Conservation (phyloP, 1,284 basidiomycete genomes). For the Coniferiporia weirii region DNA sequence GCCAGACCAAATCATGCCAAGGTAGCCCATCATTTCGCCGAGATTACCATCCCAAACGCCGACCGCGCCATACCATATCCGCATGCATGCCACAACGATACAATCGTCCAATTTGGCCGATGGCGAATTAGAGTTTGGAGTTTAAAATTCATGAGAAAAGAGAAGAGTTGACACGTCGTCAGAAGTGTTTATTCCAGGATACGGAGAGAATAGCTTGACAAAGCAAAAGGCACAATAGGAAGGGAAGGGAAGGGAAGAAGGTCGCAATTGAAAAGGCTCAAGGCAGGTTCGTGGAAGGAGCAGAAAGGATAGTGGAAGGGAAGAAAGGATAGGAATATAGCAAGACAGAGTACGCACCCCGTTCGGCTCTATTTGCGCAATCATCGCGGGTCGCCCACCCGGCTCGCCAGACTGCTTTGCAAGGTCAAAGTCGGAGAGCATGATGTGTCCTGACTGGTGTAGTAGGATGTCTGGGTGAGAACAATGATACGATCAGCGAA, state of each 20-base stretch:
- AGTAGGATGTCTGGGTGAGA: conserved; percentile 81
- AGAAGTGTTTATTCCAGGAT: conserved; percentile 13
- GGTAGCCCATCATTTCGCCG: conserved; percentile 8
- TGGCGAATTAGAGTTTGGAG: conserved; percentile 5
- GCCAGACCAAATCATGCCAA: not conserved
- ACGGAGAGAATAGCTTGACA: conserved; percentile 9
- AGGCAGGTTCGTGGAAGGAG: conserved; percentile 6
- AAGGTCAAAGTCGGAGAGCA: conserved; percentile 99
- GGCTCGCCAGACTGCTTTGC: conserved; percentile 91
- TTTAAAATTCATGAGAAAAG: conserved; percentile 13
- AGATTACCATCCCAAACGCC: not conserved
- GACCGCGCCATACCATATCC: not conserved
- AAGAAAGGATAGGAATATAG: conserved; percentile 20
- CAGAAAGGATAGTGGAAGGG: conserved; percentile 3
- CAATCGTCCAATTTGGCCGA: not conserved
- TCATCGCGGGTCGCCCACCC: conserved; percentile 84
- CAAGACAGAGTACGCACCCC: conserved; percentile 51
- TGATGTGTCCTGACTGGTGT: conserved; percentile 98
- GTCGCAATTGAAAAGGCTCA: not conserved
- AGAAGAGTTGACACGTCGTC: conserved; percentile 8
- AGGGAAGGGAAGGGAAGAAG: conserved; percentile 4
- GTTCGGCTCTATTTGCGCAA: conserved; percentile 84
- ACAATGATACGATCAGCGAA: conserved; percentile 1
- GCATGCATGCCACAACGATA: not conserved
- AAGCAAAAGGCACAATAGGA: conserved; percentile 9